Conservation (phyloP, 2,329 filamentous ascomycete genomes). For the Aspergillus fumigatus region DNA sequence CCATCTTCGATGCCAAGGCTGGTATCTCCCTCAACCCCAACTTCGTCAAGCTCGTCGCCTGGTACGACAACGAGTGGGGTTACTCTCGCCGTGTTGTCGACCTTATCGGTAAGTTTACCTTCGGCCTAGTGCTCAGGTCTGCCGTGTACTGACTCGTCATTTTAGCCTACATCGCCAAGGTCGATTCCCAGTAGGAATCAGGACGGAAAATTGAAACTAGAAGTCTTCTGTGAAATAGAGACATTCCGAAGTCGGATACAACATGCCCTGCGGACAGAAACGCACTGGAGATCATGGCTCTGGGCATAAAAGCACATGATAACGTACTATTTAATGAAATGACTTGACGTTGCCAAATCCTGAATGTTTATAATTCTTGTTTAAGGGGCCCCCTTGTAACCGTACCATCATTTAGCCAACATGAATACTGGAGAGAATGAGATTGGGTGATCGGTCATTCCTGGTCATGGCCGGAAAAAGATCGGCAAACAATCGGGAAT, state of each 20-base stretch:
- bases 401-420: background rate
- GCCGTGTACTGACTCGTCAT: constrained; percentile 20
- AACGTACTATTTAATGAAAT: constrained; percentile 28
- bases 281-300: constrained; percentile 3
- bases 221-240: constrained; percentile 31
- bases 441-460: background rate
- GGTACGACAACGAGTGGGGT: constrained; percentile 99
- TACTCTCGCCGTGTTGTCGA: constrained; percentile 95
- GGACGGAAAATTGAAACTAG: constrained; percentile 26
- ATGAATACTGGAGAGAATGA: background rate
- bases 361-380: background rate
- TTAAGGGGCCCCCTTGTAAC: background rate
- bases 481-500: background rate
- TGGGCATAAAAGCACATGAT: constrained; percentile 22
- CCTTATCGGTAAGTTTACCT: constrained; percentile 49
- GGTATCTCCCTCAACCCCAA: constrained; percentile 98
- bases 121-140: background rate
- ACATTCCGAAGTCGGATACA: constrained; percentile 8
- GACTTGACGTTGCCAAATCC: constrained; percentile 12
- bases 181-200: constrained; percentile 53
- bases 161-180: constrained; percentile 71
- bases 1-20: constrained; percentile 99
- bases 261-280: constrained; percentile 8
- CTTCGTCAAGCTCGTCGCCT: constrained; percentile 97
- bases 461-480: background rate